Evolutionary conservation across 2,329 filamentous ascomycete genomes (phyloP).

Genomic region (Cercospora sojina): DNA sequence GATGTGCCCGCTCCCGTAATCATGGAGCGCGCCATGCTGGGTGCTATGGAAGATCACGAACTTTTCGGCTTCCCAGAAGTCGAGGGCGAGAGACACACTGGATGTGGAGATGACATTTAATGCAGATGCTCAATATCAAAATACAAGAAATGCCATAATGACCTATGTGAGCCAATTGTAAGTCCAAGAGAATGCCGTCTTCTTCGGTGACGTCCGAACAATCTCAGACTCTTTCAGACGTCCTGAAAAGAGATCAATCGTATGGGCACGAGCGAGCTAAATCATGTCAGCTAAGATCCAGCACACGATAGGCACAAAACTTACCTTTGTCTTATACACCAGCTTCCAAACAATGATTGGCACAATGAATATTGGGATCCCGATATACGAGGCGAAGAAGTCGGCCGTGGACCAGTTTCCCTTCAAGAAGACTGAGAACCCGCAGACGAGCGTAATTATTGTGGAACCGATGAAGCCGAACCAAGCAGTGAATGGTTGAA

Average conservation of each 20-base stretch:
- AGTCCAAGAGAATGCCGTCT: conserved; percentile 4
- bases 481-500: conserved; percentile 26
- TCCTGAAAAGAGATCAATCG: background rate
- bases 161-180: conserved; percentile 3
- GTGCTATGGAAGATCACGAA: conserved; percentile 11
- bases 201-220: background rate
- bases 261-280: background rate
- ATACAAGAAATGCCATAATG: background rate
- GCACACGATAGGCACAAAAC: background rate
- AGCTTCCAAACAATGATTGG: conserved; percentile 22
- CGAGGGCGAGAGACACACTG: conserved; percentile 9
- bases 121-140: background rate
- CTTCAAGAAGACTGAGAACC: conserved; percentile 34
- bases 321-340: conserved; percentile 1
- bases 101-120: conserved; percentile 9
- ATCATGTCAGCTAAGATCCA: background rate
- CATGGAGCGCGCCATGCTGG: conserved; percentile 1
- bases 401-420: conserved; percentile 33
- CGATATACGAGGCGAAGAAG: conserved; percentile 45
- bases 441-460: conserved; percentile 33
- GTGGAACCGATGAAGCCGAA: conserved; percentile 20
- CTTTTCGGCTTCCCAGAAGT: conserved; percentile 9
- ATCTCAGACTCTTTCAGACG: background rate
- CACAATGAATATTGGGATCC: conserved; percentile 41
- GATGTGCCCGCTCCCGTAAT: background rate